Percentiles rank a stretch among this genome's conserved stretches.
Conservation (phyloP, 345 rosid species). For the Aegle marmelos region DNA sequence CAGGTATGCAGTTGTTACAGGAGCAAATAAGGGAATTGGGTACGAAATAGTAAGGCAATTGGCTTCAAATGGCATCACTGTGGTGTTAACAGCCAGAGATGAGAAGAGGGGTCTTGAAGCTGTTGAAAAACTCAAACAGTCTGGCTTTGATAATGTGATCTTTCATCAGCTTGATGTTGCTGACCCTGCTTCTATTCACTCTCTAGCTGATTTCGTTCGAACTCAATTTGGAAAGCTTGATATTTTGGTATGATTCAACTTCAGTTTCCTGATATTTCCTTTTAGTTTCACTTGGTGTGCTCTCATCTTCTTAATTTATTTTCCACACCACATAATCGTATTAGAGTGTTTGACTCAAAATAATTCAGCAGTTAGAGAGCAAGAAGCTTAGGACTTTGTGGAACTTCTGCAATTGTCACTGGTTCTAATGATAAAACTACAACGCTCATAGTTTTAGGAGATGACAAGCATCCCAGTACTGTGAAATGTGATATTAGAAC, state of each 20-base stretch:
- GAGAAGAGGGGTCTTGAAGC: slow-evolving; percentile 21
- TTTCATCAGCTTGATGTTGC: slow-evolving; percentile 49
- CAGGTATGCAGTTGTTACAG: slow-evolving; percentile 38
- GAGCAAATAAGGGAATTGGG: slow-evolving; percentile 26
- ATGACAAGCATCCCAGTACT: not conserved
- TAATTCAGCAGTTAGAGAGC: too few relatives aligned
- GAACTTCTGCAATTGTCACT: not conserved
- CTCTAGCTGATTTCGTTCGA: slow-evolving; percentile 33
- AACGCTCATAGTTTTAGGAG: not conserved
- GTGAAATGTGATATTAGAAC: not conserved
- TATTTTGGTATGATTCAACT: slow-evolving; percentile 4
- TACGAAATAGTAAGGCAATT: slow-evolving; percentile 18
- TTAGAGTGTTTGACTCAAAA: too few relatives aligned
- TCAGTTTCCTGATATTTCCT: not conserved
- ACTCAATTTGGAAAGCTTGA: slow-evolving; percentile 4
- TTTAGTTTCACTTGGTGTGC: too few relatives aligned
- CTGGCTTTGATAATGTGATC: slow-evolving; percentile 18
- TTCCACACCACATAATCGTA: too few relatives aligned
- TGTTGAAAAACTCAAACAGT: slow-evolving; percentile 13
- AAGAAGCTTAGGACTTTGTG: too few relatives aligned
- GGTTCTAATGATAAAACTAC: not conserved
- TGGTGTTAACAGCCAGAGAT: slow-evolving; percentile 26
- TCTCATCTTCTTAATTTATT: too few relatives aligned
- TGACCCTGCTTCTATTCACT: slow-evolving; percentile 26
- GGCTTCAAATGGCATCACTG: slow-evolving; percentile 16